phyloP scores from a whole-genome alignment of 2,329 filamentous ascomycete genomes.

The Myriosclerotinia curreyana region DNA sequence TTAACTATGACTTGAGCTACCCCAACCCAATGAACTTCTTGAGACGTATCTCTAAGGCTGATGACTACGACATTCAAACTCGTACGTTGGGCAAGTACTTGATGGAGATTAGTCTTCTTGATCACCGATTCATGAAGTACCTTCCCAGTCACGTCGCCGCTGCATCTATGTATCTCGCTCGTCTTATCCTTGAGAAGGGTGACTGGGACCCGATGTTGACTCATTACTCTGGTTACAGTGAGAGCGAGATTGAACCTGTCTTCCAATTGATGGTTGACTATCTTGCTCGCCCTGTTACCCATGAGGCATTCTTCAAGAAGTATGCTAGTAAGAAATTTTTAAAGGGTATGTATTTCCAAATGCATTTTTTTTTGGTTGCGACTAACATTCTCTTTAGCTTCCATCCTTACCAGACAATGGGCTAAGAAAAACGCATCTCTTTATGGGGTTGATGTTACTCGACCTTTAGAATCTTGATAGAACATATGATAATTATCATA shows the following conservation, averaged over 20 bases:
- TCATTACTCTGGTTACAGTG: constrained; percentile 90
- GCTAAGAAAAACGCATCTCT: constrained; percentile 72
- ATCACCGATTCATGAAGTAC: constrained; percentile 89
- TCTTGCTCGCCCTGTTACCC: constrained; percentile 80
- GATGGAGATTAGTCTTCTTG: constrained; percentile 92
- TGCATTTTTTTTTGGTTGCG: not conserved
- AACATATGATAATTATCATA: constrained; percentile 28
- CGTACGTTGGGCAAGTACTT: constrained; percentile 97
- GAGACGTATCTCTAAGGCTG: constrained; percentile 95
- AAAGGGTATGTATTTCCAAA: constrained; percentile 66
- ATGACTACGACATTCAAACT: constrained; percentile 98
- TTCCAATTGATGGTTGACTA: constrained; percentile 97
- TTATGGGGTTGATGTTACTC: constrained; percentile 49
- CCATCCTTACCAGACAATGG: constrained; percentile 88
- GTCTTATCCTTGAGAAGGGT: constrained; percentile 84
- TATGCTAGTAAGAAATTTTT: constrained; percentile 99
- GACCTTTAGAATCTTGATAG: constrained; percentile 38
- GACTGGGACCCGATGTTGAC: constrained; percentile 86
- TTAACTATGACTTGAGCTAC: constrained; percentile 97
- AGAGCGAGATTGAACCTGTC: constrained; percentile 89
- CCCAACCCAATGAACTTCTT: constrained; percentile 99
- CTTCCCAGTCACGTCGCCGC: constrained; percentile 88
- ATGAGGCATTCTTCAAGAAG: constrained; percentile 99
- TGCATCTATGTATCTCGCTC: constrained; percentile 90
- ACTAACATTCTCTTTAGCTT: constrained; percentile 56